Evolutionary conservation across 441 rosid genomes (phyloP).

Genomic region (Euphorbia schlechtendalii): DNA sequence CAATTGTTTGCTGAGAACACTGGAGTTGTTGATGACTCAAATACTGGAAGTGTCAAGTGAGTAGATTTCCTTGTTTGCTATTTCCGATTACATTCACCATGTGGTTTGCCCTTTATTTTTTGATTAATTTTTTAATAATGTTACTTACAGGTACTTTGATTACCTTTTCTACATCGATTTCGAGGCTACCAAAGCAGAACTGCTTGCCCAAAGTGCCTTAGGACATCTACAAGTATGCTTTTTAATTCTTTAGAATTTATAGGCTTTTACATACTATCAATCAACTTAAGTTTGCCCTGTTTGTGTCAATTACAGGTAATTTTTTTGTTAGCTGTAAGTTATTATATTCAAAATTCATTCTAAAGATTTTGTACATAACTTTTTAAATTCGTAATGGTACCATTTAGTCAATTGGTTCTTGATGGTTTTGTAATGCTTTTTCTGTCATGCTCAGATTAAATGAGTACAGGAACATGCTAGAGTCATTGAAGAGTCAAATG

Average conservation of each 20-base stretch:
- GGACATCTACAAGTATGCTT: conserved; percentile 50
- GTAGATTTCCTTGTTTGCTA: too few species aligned
- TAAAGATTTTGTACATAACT: neutral
- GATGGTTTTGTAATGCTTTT: neutral
- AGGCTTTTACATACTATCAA: neutral
- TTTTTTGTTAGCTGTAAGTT: neutral
- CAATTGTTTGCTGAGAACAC: too few species aligned
- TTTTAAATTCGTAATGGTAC: neutral
- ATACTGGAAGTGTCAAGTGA: conserved; percentile 53
- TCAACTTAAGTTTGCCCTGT: conserved; percentile 39
- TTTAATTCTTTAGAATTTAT: neutral
- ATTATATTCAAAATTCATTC: neutral
- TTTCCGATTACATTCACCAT: too few species aligned
- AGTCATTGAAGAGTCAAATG: conserved; percentile 52
- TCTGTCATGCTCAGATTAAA: conserved; percentile 41
- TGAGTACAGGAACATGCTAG: conserved; percentile 49
- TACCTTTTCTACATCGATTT: conserved; percentile 59
- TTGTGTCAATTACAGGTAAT: conserved; percentile 84
- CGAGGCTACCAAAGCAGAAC: conserved; percentile 68
- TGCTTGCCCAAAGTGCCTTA: conserved; percentile 52
- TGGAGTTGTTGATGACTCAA: conserved; percentile 59
- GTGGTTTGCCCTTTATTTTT: too few species aligned
- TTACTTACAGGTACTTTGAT: conserved; percentile 57
- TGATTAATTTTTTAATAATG: conserved; percentile 14
- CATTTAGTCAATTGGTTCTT: neutral